These are phyloP conservation scores for Erigeron canadensis DNA, from an alignment of 129 eudicot species.

Conservation along the genomic window DNA sequence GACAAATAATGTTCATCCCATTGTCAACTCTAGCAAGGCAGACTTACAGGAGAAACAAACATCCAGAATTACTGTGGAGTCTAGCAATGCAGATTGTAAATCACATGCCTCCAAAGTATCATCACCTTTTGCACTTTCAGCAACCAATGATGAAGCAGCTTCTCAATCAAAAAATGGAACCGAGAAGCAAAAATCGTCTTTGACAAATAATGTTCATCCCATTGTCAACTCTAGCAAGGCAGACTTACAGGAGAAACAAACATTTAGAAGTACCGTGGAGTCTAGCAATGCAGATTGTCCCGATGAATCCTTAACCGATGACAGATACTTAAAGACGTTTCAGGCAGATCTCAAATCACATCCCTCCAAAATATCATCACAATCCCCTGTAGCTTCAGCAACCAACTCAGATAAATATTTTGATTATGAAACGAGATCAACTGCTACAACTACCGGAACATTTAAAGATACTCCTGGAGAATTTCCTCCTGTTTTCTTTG, in stretches of 20 bases:
- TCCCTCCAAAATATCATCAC: slow-evolving; percentile 32
- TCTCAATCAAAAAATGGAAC: slow-evolving; percentile 17
- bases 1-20: background rate
- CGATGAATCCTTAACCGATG: slow-evolving; percentile 44
- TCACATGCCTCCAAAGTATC: slow-evolving; percentile 37
- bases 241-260: slow-evolving; percentile 28
- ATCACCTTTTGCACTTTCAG: slow-evolving; percentile 7
- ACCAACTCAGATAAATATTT: slow-evolving; percentile 27
- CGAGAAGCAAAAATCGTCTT: slow-evolving; percentile 7
- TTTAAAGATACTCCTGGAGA: slow-evolving; percentile 37
- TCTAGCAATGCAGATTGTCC: slow-evolving; percentile 33
- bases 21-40: slow-evolving; percentile 31
- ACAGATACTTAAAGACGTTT: slow-evolving; percentile 28
- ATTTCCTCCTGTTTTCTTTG: slow-evolving; percentile 38
- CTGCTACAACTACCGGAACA: slow-evolving; percentile 30
- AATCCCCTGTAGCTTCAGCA: slow-evolving; percentile 38
- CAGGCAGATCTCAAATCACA: slow-evolving; percentile 43
- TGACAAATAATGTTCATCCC: background rate
- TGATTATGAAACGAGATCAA: slow-evolving; percentile 35
- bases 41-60: slow-evolving; percentile 32
- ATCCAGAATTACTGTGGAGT: slow-evolving; percentile 26
- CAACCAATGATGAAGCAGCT: slow-evolving; percentile 13
- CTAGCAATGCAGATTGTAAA: slow-evolving; percentile 32
- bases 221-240: slow-evolving; percentile 31
- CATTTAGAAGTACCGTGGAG: slow-evolving; percentile 28